Evolutionary conservation across 495 filamentous ascomycete genomes (phyloP).

Genomic region (Lepraria neglecta): DNA sequence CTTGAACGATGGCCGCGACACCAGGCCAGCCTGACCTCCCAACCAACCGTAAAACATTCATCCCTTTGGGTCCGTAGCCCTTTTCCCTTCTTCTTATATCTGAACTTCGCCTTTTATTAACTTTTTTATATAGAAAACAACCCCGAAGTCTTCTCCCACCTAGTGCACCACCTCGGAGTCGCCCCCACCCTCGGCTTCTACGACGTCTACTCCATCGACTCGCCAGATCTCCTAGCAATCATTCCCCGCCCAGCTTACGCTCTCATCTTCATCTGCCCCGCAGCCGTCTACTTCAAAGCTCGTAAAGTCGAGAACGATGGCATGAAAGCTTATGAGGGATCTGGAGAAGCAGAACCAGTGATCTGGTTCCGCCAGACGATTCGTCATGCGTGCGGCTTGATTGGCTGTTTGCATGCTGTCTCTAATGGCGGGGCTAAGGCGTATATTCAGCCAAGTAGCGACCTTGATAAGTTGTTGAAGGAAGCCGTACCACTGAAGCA

Average conservation of each 20-base stretch:
- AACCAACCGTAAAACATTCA: background rate
- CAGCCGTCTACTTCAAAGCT: slow-evolving; percentile 59
- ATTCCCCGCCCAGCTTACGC: slow-evolving; percentile 78
- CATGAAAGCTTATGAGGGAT: slow-evolving; percentile 46
- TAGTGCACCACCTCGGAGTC: slow-evolving; percentile 71
- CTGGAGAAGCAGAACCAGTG: slow-evolving; percentile 52
- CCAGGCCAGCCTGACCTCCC: slow-evolving; percentile 6
- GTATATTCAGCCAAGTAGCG: slow-evolving; percentile 37
- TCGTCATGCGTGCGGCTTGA: slow-evolving; percentile 76
- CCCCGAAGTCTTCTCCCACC: slow-evolving; percentile 70
- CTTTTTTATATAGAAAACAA: slow-evolving; percentile 50
- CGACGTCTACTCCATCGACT: slow-evolving; percentile 78
- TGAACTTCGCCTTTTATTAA: background rate
- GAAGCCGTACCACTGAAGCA: slow-evolving; percentile 43
- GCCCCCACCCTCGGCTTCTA: slow-evolving; percentile 60
- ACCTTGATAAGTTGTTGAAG: slow-evolving; percentile 43
- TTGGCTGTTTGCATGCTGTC: slow-evolving; percentile 71
- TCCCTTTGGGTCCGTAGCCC: slow-evolving; percentile 1
- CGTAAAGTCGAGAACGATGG: slow-evolving; percentile 58
- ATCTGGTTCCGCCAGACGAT: slow-evolving; percentile 94
- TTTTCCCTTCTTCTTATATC: background rate
- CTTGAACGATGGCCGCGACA: background rate
- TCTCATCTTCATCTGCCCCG: slow-evolving; percentile 79
- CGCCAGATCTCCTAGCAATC: slow-evolving; percentile 70
- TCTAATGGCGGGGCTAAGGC: slow-evolving; percentile 44